Evolutionary conservation across 176 grass and related monocot genomes (phyloP).

Genomic region (Bothriochloa decipiens): DNA sequence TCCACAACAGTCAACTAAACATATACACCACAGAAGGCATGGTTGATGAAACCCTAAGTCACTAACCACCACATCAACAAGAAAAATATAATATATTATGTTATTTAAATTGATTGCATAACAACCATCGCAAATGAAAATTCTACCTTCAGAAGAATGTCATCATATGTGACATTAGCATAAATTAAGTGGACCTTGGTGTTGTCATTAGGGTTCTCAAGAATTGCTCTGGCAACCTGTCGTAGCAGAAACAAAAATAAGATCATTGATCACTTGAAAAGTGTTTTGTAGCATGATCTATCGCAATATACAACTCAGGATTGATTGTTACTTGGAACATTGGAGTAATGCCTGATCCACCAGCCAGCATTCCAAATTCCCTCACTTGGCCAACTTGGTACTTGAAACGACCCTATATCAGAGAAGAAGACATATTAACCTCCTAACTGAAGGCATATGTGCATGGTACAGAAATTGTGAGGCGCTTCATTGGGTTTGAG

Average conservation of each 20-base stretch:
- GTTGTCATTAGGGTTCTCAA: slow-evolving; percentile 81
- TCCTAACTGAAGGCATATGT: not conserved
- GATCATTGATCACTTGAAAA: slow-evolving; percentile 12
- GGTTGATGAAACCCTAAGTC: not conserved
- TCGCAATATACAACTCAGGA: slow-evolving; percentile 18
- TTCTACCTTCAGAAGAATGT: slow-evolving; percentile 95
- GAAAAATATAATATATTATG: not conserved
- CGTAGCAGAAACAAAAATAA: slow-evolving; percentile 34
- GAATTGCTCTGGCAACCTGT: slow-evolving; percentile 91
- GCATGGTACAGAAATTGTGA: not conserved
- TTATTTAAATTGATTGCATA: not conserved
- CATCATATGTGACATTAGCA: slow-evolving; percentile 88
- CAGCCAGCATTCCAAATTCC: slow-evolving; percentile 96
- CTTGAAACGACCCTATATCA: slow-evolving; percentile 81
- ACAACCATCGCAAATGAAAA: not conserved
- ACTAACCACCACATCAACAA: not conserved
- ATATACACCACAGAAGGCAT: not conserved
- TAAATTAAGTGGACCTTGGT: slow-evolving; percentile 93
- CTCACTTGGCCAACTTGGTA: slow-evolving; percentile 93
- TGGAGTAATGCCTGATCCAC: slow-evolving; percentile 95
- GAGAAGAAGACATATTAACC: not conserved
- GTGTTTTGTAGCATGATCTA: not conserved
- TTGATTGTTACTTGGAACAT: slow-evolving; percentile 89
- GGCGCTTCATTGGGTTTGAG: not conserved
- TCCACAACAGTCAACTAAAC: not conserved